These are phyloP conservation scores for Pythium brachiatum DNA, from an alignment of 352 stramenopile species.

Conservation along the genomic window DNA sequence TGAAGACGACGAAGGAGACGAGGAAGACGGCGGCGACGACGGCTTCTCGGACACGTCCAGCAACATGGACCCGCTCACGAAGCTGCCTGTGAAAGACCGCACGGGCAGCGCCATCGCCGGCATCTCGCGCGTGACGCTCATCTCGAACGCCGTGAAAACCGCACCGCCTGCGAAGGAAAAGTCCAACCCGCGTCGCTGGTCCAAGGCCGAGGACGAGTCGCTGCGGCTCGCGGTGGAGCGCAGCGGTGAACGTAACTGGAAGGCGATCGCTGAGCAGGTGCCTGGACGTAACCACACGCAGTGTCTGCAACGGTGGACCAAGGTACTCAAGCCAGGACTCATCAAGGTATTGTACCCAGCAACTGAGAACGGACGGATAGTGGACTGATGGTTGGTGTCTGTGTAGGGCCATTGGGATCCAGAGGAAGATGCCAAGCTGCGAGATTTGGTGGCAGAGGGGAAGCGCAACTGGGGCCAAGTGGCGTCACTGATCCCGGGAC, in stretches of 20 bases:
- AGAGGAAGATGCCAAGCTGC: slow-evolving; percentile 87
- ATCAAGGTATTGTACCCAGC: slow-evolving; percentile 77
- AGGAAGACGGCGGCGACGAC: slow-evolving; percentile 3
- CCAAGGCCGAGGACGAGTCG: slow-evolving; percentile 76
- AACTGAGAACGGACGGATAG: not conserved
- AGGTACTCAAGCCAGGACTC: slow-evolving; percentile 91
- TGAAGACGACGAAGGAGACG: slow-evolving; percentile 15
- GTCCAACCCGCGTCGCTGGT: slow-evolving; percentile 80
- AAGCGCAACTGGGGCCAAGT: slow-evolving; percentile 91
- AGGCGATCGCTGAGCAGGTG: slow-evolving; percentile 90
- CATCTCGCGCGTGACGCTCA: slow-evolving; percentile 62
- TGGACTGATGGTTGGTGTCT: slow-evolving; percentile 1
- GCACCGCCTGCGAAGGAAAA: slow-evolving; percentile 82
- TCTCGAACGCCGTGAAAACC: slow-evolving; percentile 73
- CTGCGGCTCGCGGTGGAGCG: slow-evolving; percentile 79
- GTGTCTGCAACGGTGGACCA: slow-evolving; percentile 92
- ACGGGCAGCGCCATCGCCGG: slow-evolving; percentile 68
- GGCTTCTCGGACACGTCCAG: slow-evolving; percentile 25
- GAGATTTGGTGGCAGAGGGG: slow-evolving; percentile 80
- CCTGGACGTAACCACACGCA: slow-evolving; percentile 91
- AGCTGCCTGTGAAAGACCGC: slow-evolving; percentile 74
- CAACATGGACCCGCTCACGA: slow-evolving; percentile 18
- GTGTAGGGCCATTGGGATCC: slow-evolving; percentile 87
- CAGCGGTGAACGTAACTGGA: slow-evolving; percentile 87
- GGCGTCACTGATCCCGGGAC: slow-evolving; percentile 69